Base-by-base conservation (phyloP, 2,329 filamentous ascomycete species). In the Colletotrichum plurivorum region DNA sequence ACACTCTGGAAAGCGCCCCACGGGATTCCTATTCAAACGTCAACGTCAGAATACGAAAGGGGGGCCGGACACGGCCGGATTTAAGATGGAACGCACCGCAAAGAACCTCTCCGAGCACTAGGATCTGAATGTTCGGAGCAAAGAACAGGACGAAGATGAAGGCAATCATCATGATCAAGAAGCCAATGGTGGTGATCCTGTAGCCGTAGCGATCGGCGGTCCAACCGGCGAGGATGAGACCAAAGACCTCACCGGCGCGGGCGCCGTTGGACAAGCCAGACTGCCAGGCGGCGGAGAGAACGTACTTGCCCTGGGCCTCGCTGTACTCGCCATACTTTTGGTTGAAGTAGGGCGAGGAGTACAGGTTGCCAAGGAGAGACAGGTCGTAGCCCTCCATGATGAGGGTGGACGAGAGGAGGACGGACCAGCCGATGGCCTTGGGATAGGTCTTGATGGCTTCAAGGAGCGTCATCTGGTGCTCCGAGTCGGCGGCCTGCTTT, bases 141-240 rank as follows among this genome's bases (percentile, higher is more conserved):
- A 89, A 88, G 75, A 88, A 88, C 1, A 85, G 74, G 2, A 87
- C 79, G 68, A 87, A 88, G 46, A 90, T 82, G 60, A 87, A 88
- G 0, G 76, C 74, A 31, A 84, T 81, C 85, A 85, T 79, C 73
- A 80, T 67, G 2, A 83, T 68, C 51, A 89, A 75, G 0, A 83
- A 80, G 0, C 77, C 81, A 15, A 89, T 80, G 20, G 85, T 85
- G 0, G 84, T 88, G 73, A 81, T 80, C 68, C 83, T 83, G 74
- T 87, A 86, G 1, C 86, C 86, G 22, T 80, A 84, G 2, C 81
- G 78, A 64, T 90, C 86, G 0, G 84, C 79, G 0, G 85, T 74
- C 76, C 82, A 84, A 8, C 88, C 88, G n/a, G 84, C 86, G 22
- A 88, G 67, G 27, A 88, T 80, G 2, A 89, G 77, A 0, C 88